Percentiles rank a stretch among this genome's conserved stretches.
phyloP scores from a whole-genome alignment of 305 asterid species.

The Fraxinus dipetala region DNA sequence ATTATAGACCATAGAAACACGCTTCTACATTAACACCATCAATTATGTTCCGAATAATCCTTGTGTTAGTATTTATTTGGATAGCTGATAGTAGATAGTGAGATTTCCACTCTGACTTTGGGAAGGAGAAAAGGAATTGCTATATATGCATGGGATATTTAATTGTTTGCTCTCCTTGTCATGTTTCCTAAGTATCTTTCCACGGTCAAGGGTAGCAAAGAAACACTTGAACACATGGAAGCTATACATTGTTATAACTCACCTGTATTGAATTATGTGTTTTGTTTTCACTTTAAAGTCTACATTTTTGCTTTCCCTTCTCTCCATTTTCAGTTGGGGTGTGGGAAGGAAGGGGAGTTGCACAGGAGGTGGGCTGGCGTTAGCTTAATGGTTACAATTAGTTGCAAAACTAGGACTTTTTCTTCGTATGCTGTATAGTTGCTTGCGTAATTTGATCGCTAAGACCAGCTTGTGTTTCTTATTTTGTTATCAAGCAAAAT shows the following conservation, averaged over 20 bases:
- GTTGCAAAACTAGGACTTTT: background rate
- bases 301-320: background rate
- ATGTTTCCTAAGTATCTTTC: background rate
- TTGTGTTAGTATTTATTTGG: background rate
- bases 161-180: background rate
- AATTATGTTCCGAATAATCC: background rate
- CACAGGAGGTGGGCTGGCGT: background rate
- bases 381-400: background rate
- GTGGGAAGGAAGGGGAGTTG: background rate
- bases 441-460: background rate
- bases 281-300: background rate
- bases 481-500: background rate
- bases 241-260: background rate
- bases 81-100: background rate
- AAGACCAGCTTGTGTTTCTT: background rate
- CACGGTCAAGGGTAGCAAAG: background rate
- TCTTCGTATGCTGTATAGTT: background rate
- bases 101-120: background rate
- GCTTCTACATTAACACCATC: background rate
- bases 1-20: background rate
- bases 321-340: background rate
- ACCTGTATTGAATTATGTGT: background rate
- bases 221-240: background rate
- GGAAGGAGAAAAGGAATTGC: background rate
- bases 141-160: background rate